Conservation (phyloP, 106 monocot species). For the Hemerocallis citrina region DNA sequence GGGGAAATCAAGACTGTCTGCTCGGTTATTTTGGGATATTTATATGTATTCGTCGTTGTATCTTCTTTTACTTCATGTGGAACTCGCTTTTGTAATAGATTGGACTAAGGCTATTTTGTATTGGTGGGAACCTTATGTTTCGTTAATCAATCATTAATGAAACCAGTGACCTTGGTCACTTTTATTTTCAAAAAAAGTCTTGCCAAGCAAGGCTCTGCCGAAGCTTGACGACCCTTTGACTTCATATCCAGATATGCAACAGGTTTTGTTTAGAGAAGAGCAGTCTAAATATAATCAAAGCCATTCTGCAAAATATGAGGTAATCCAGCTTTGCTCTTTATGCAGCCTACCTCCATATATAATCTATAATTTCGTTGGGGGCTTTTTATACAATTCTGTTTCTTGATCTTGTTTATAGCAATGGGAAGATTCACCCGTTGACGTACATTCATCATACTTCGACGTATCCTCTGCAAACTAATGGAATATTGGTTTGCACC, state of each 20-base stretch:
- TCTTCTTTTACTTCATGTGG: too few species aligned
- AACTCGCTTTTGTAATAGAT: too few species aligned
- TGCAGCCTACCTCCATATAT: neutral
- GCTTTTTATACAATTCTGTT: slow-evolving; percentile 1
- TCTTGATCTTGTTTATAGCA: slow-evolving; percentile 32
- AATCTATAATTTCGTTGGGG: neutral
- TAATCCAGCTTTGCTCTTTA: slow-evolving; percentile 10
- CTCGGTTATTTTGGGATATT: too few species aligned
- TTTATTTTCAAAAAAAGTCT: too few species aligned
- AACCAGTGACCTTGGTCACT: too few species aligned
- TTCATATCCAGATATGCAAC: slow-evolving; percentile 64
- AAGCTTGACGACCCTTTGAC: slow-evolving; percentile 51
- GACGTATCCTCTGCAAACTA: slow-evolving; percentile 92
- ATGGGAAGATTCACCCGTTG: slow-evolving; percentile 86
- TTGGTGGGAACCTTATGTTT: too few species aligned
- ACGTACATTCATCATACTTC: slow-evolving; percentile 87
- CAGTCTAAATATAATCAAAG: slow-evolving; percentile 37
- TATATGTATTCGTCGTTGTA: too few species aligned
- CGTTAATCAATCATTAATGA: too few species aligned
- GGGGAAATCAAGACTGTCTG: too few species aligned
- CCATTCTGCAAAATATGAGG: slow-evolving; percentile 54
- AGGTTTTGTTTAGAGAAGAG: slow-evolving; percentile 82
- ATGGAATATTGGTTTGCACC: slow-evolving; percentile 76
- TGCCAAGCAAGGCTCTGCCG: slow-evolving; percentile 50
- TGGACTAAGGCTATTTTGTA: too few species aligned